A percentile compares a stretch with the other conserved stretches of the same genome.
Evolutionary conservation across 371 early-diverging fungal species (phyloP).

Genomic region (Mucor sp.): DNA sequence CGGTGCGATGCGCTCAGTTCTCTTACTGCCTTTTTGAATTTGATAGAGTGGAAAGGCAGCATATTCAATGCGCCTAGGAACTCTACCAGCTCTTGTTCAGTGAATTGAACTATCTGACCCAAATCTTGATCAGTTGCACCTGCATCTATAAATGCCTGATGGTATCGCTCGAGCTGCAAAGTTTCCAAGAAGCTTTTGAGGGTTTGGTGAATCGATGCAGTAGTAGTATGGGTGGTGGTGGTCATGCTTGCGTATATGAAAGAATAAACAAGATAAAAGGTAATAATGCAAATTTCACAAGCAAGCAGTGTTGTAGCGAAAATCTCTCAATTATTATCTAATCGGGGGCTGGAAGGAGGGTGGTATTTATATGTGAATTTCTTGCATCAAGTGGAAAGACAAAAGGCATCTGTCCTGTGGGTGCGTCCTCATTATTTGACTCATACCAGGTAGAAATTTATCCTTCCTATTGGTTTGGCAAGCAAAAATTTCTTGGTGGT

Average conservation of each 20-base stretch:
- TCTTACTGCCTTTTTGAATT: slow-evolving; percentile 47
- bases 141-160: slow-evolving; percentile 45
- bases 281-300: background rate
- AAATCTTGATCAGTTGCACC: slow-evolving; percentile 57
- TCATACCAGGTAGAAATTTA: background rate
- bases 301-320: background rate
- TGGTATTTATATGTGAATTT: background rate
- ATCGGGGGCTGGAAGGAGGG: background rate
- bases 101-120: slow-evolving; percentile 47
- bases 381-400: background rate
- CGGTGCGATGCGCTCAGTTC: slow-evolving; percentile 23
- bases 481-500: background rate
- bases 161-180: slow-evolving; percentile 48
- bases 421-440: background rate
- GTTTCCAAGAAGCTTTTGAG: slow-evolving; percentile 42
- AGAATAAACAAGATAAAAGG: background rate
- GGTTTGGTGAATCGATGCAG: background rate
- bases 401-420: background rate
- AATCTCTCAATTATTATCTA: slow-evolving; percentile 11
- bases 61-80: slow-evolving; percentile 46
- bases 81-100: slow-evolving; percentile 52
- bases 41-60: slow-evolving; percentile 55
- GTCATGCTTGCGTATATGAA: background rate
- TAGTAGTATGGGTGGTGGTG: too few relatives aligned
- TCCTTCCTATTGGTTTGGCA: background rate